A percentile compares a stretch with the other conserved stretches of the same genome.
These are phyloP conservation scores for Tricholoma bakamatsutake DNA, from an alignment of 768 basidiomycete species.

Conservation along the genomic window DNA sequence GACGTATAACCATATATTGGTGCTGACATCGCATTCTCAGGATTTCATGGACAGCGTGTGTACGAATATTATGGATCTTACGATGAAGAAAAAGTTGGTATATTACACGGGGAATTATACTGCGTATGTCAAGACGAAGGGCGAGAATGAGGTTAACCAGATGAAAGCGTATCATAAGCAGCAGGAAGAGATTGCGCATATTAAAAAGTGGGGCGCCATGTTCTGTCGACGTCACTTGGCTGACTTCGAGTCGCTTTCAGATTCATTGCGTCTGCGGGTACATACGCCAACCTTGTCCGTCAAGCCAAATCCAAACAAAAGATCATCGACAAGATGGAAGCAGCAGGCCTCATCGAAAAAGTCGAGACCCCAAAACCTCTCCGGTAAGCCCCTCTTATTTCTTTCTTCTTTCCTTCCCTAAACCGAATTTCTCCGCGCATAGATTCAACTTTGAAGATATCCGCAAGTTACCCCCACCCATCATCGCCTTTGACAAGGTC, in stretches of 20 bases:
- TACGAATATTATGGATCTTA: constrained; percentile 97
- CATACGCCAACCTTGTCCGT: constrained; percentile 96
- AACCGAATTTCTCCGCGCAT: neutral
- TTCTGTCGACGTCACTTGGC: neutral
- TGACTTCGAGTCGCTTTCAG: constrained; percentile 28
- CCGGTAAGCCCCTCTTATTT: constrained; percentile 24
- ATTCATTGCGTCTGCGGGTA: constrained; percentile 99
- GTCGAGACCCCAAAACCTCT: constrained; percentile 69
- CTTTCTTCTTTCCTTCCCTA: neutral
- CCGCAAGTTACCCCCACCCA: constrained; percentile 89
- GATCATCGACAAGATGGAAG: constrained; percentile 99
- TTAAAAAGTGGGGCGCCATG: constrained; percentile 76
- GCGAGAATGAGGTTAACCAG: constrained; percentile 98
- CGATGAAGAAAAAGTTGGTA: constrained; percentile 83
- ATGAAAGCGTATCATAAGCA: constrained; percentile 99
- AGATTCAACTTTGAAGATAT: constrained; percentile 96
- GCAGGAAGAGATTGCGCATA: constrained; percentile 97
- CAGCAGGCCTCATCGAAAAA: constrained; percentile 93
- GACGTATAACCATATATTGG: constrained; percentile 97
- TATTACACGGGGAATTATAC: constrained; percentile 97
- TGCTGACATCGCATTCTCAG: constrained; percentile 97
- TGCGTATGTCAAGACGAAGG: constrained; percentile 93
- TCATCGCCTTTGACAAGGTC: constrained; percentile 92
- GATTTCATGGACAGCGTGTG: constrained; percentile 99
- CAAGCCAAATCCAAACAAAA: constrained; percentile 99